Base-by-base conservation (phyloP, 2,329 filamentous ascomycete species). In the Epichloe elymi region DNA sequence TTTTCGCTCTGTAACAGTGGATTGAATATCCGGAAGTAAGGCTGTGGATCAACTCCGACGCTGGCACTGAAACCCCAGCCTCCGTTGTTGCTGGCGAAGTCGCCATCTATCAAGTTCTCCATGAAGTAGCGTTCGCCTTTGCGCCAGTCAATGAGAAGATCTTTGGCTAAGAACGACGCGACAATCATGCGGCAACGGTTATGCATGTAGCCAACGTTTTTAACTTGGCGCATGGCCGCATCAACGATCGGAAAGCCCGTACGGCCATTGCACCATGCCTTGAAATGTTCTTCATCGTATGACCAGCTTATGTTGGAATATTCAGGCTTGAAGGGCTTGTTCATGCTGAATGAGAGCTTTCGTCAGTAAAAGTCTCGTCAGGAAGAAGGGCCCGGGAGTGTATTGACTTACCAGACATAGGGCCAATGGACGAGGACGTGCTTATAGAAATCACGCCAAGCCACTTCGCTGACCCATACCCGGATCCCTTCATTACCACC, bases 11-110 rank as follows among this genome's bases (percentile, higher is more conserved):
- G 89, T 17, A 87, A 68, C 43, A 88, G 64, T 0, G 89, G 89
- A 60, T 94, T 95, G 68, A 95, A 95, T 48, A 95, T 86, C 6
- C 88, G 77, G 56, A 95, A 95, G 63, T 94, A 95, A 0, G 89
- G 88, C 66, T 95, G 86, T 1, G 88, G 86, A 64, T 94, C 88
- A 6, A 89, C 86, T 1, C 87, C 85, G 0, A 82, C 83, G 17
- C 75, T 79, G 4, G 83, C 81, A 23, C 74, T 67, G 55, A 71
- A 72, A 1, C 69, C 78, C 75, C 76, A 80, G 3, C 77, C 77
- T 30, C 76, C 74, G 55, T 86, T 88, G 64, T 91, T 91, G 52
- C 79, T 84, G 0, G 85, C 84, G 61, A 90, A 88, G 62, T 90
- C 86, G 15, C 86, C 85, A 59, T 91, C 86, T 51, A 90, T 77